A percentile compares a stretch with the other conserved stretches of the same genome.
phyloP scores from a whole-genome alignment of 139 green algal genomes.

The Ettlia oleoabundans region DNA sequence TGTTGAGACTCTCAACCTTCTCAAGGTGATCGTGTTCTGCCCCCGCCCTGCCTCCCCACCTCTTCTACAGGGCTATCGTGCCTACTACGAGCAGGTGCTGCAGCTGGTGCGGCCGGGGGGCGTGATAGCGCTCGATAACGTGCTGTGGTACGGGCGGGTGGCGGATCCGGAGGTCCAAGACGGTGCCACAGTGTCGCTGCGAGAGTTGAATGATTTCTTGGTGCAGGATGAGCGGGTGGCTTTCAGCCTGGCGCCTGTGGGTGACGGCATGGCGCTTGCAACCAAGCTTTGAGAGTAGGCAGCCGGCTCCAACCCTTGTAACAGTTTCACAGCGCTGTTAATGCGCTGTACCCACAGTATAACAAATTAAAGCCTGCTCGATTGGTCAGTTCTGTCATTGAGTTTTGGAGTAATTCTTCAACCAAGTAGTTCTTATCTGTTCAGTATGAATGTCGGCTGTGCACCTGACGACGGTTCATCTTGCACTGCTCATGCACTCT shows the following conservation, averaged over 20 bases:
- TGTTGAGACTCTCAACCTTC: not conserved
- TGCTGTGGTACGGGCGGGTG: constrained; percentile 76
- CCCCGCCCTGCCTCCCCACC: not conserved
- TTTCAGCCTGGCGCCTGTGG: constrained; percentile 80
- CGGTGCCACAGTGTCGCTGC: constrained; percentile 70
- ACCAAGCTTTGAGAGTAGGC: constrained; percentile 52
- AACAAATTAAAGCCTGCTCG: no score
- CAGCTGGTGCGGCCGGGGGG: constrained; percentile 85
- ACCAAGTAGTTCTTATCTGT: no score
- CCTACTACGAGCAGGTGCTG: constrained; percentile 89
- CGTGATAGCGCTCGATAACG: constrained; percentile 93
- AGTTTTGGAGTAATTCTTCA: no score
- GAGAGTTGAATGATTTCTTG: constrained; percentile 80
- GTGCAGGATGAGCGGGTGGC: constrained; percentile 72
- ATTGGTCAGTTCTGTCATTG: no score
- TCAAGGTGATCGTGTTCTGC: no score
- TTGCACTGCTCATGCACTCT: no score
- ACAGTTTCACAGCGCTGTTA: no score
- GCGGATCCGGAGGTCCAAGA: constrained; percentile 8
- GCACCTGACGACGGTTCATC: no score
- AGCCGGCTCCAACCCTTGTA: not conserved
- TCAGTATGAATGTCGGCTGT: no score
- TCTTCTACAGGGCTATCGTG: constrained; percentile 58
- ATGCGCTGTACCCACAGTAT: no score
- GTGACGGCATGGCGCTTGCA: constrained; percentile 89